Evolutionary conservation across 1,284 basidiomycete species (phyloP), one percentile per base, ranked within the genome.

Genomic region (Anthracocystis walkeri): DNA sequence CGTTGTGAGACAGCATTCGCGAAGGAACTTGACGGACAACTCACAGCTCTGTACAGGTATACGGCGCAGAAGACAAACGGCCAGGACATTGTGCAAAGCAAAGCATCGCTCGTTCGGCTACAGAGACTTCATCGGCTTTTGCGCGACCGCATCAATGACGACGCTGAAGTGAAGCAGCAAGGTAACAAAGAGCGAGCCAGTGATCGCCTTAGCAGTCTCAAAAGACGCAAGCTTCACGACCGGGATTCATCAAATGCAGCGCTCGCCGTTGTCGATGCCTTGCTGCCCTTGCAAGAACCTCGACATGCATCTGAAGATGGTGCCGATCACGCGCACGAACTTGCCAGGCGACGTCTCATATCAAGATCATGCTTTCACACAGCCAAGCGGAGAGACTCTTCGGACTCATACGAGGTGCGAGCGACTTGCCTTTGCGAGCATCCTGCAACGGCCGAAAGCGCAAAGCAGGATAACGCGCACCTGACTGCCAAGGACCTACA

Each of bases 291-390:
- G 27, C 50, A 58, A 23, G 4, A 42, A 14, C 2, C 44, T 16
- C 25, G 27, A 18, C 46, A 35, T 11, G 51, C 14, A n/a, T 38
- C 54, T 4, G 52, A 55, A 1, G 42, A 16, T n/a, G 52, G n/a
- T 12, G 38, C 41, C 3, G 49, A 20, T 3, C 46, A 56, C 23
- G 8, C 27, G 1, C 33, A 49, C 29, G 66, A 71, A 40, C 46
- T 71, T 18, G 44, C 63, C 6, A 59, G 63, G 27, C 58, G 68
- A 51, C 50, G 48, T 35, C 52, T 71, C 14, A 52, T 71, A n/a
- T 25, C 38, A 20, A 49, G 54, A 21, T 40, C 63, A 6, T 65
- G 58, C 42, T 20, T n/a, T 29, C 52, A 57, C 16, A 3, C 25
- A 3, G 31, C 6, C n/a, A 31, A 20, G 4, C 7, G n/a, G 27